These are phyloP conservation scores for Pseudogymnoascus sp. DNA, from an alignment of 2,329 filamentous ascomycete genomes.

Conservation along the genomic window DNA sequence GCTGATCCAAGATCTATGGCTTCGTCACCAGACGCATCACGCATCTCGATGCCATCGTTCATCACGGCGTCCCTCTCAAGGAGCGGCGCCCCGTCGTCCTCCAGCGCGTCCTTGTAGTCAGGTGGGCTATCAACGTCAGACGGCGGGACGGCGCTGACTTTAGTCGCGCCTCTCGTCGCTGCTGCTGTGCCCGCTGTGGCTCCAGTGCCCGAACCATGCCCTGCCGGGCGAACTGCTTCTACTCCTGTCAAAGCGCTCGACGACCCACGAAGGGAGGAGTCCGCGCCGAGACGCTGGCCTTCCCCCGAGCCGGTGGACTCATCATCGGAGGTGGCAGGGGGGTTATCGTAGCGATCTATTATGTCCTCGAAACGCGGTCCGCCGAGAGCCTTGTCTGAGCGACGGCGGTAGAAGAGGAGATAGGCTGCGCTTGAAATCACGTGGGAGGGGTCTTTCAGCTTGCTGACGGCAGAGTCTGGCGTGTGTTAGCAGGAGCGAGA, in stretches of 20 bases:
- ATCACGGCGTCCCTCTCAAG: constrained; percentile 14
- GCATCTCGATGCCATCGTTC: constrained; percentile 19
- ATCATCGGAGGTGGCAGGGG: constrained; percentile 39
- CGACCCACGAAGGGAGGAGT: constrained; percentile 82
- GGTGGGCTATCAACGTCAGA: constrained; percentile 15
- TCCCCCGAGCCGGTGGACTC: constrained; percentile 60
- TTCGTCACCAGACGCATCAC: constrained; percentile 15
- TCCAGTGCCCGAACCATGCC: constrained; percentile 43
- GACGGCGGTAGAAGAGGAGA: constrained; percentile 89
- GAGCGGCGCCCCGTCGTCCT: constrained; percentile 17
- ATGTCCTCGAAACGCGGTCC: constrained; percentile 68
- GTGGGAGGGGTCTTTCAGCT: constrained; percentile 49
- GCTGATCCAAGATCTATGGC: constrained; percentile 22
- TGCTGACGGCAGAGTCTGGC: constrained; percentile 66
- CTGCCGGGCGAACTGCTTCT: constrained; percentile 65
- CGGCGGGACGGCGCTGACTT: neutral
- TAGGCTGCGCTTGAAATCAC: constrained; percentile 77
- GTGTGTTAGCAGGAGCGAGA: constrained; percentile 34
- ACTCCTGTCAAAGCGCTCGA: constrained; percentile 77
- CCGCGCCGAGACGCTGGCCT: constrained; percentile 74
- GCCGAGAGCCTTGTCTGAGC: constrained; percentile 69
- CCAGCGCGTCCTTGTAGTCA: constrained; percentile 21
- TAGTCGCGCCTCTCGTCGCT: constrained; percentile 3
- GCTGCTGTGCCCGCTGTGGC: constrained; percentile 19
- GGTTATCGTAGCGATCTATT: constrained; percentile 53